Percentiles rank a stretch among this genome's conserved stretches.
These are phyloP conservation scores for Hypoxylon perforatum DNA, from an alignment of 495 filamentous ascomycete species.

Conservation along the genomic window DNA sequence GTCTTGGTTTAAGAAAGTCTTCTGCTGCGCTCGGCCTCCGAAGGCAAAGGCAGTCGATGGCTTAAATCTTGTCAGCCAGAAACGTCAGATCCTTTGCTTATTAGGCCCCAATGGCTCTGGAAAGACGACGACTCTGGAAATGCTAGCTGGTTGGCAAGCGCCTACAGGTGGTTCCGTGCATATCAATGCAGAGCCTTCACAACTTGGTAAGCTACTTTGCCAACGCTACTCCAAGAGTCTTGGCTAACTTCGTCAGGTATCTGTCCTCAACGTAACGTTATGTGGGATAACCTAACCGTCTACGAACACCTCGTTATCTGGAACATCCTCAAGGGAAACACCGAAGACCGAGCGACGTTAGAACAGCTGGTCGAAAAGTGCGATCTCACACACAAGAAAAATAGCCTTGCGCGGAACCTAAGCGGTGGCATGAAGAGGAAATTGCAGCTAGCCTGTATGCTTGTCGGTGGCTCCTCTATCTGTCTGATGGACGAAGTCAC, in stretches of 20 bases:
- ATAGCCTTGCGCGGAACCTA: constrained; percentile 65
- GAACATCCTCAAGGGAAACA: constrained; percentile 70
- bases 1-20: constrained; percentile 64
- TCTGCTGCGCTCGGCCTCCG: constrained; percentile 59
- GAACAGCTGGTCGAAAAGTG: constrained; percentile 68
- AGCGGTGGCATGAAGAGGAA: constrained; percentile 83
- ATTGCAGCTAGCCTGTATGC: constrained; percentile 79
- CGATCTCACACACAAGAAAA: constrained; percentile 70
- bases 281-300: constrained; percentile 78
- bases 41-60: constrained; percentile 71
- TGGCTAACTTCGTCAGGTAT: constrained; percentile 61
- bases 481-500: constrained; percentile 82
- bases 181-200: constrained; percentile 55
- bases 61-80: constrained; percentile 66
- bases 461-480: constrained; percentile 75
- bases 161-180: constrained; percentile 70
- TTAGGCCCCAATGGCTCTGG: constrained; percentile 81
- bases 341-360: constrained; percentile 56
- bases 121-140: constrained; percentile 80
- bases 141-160: constrained; percentile 72
- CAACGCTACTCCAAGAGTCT: not conserved
- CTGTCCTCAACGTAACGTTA: constrained; percentile 79
- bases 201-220: constrained; percentile 29
- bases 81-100: constrained; percentile 75
- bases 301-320: constrained; percentile 76